Conservation (phyloP, 805 yeast species). For the Teunomyces barrocoloradensis region DNA sequence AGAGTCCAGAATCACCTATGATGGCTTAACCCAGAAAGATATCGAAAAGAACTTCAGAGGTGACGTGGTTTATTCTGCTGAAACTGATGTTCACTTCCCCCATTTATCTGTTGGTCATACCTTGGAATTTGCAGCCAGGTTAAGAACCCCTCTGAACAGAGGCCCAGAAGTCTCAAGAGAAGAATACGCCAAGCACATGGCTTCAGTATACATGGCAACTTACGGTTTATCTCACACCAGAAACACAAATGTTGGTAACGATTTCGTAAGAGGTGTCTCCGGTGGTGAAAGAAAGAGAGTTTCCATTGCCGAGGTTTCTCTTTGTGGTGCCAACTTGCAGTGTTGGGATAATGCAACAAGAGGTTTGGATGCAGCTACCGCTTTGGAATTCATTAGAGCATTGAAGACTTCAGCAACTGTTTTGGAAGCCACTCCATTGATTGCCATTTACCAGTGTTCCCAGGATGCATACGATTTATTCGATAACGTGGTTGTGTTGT, state of each 20-base stretch:
- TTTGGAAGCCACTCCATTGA: slow-evolving; percentile 50
- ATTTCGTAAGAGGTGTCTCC: slow-evolving; percentile 67
- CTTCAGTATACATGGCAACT: slow-evolving; percentile 17
- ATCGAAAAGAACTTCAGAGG: slow-evolving; percentile 32
- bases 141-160: slow-evolving; percentile 44
- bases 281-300: slow-evolving; percentile 89
- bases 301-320: slow-evolving; percentile 73
- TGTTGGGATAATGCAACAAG: slow-evolving; percentile 85
- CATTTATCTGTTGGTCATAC: slow-evolving; percentile 56
- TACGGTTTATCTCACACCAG: slow-evolving; percentile 60
- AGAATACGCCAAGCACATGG: slow-evolving; percentile 20
- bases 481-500: slow-evolving; percentile 60
- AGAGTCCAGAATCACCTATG: slow-evolving; percentile 31
- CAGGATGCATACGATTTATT: slow-evolving; percentile 61
- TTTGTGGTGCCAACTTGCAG: slow-evolving; percentile 60
- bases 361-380: slow-evolving; percentile 84
- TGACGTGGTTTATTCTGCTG: slow-evolving; percentile 46
- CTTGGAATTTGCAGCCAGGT: slow-evolving; percentile 51
- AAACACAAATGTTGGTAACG: slow-evolving; percentile 61
- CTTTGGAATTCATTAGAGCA: slow-evolving; percentile 68
- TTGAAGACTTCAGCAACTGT: slow-evolving; percentile 60
- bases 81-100: slow-evolving; percentile 57
- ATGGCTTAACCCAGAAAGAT: slow-evolving; percentile 31
- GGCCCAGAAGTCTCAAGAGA: slow-evolving; percentile 28
- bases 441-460: slow-evolving; percentile 57